phyloP scores from a whole-genome alignment of 1,284 basidiomycete species.

The Austroboletus novae-zelandiae region DNA sequence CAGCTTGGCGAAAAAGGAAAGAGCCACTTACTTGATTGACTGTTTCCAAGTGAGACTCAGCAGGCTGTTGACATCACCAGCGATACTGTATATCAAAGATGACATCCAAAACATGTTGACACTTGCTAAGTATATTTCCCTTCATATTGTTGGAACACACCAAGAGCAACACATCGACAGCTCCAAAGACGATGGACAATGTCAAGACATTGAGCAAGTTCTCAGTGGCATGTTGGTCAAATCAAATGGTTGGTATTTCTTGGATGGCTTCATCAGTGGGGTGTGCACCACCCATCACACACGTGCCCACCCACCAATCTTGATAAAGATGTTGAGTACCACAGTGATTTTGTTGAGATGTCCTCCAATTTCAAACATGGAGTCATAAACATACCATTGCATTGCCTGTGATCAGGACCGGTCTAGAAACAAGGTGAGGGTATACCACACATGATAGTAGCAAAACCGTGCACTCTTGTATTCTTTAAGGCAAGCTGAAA shows the following conservation, averaged over 20 bases:
- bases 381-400: slow-evolving; percentile 54
- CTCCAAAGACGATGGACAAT: slow-evolving; percentile 57
- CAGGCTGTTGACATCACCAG: slow-evolving; percentile 56
- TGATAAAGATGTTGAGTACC: slow-evolving; percentile 48
- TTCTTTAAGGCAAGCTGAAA: slow-evolving; percentile 25
- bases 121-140: slow-evolving; percentile 23
- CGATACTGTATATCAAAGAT: slow-evolving; percentile 58
- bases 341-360: slow-evolving; percentile 52
- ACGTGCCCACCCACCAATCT: slow-evolving; percentile 41
- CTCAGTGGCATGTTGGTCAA: slow-evolving; percentile 49
- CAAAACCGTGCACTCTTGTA: slow-evolving; percentile 22
- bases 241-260: slow-evolving; percentile 56
- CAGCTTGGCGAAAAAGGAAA: neutral
- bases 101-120: slow-evolving; percentile 63
- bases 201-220: slow-evolving; percentile 55
- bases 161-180: slow-evolving; percentile 52
- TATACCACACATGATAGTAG: slow-evolving; percentile 15
- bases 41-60: slow-evolving; percentile 59
- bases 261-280: too few species aligned
- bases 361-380: slow-evolving; percentile 48
- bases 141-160: slow-evolving; percentile 41
- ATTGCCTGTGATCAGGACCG: slow-evolving; percentile 53
- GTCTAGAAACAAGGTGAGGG: slow-evolving; percentile 9
- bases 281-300: neutral
- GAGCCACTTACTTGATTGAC: slow-evolving; percentile 48